Conservation (phyloP, 2,329 filamentous ascomycete species). For the Phialophora expanda region DNA sequence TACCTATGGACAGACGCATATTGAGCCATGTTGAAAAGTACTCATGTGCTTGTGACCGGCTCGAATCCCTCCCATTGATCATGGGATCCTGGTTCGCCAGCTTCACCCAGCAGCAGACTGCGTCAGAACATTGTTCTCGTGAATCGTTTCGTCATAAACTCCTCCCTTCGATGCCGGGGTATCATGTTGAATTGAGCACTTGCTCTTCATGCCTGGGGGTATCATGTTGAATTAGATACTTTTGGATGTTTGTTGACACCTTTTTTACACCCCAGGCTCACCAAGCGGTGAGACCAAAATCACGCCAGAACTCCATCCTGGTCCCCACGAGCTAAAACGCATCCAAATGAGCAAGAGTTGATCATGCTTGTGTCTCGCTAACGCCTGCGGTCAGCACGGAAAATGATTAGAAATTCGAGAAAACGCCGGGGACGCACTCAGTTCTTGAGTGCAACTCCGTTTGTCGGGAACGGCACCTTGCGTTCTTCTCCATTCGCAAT, state of each 20-base stretch:
- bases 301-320: neutral
- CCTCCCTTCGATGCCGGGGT: slow-evolving; percentile 3
- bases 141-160: slow-evolving; percentile 18
- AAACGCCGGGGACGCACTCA: slow-evolving; percentile 8
- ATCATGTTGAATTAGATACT: slow-evolving; percentile 37
- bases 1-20: slow-evolving; percentile 1
- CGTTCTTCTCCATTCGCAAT: slow-evolving; percentile 26
- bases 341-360: slow-evolving; percentile 11
- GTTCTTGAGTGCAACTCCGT: slow-evolving; percentile 16
- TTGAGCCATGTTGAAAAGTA: slow-evolving; percentile 9
- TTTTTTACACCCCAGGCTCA: neutral
- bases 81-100: neutral
- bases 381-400: neutral
- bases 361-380: slow-evolving; percentile 5
- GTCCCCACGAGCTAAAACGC: neutral
- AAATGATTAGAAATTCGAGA: neutral
- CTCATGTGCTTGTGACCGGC: neutral
- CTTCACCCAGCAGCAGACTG: neutral
- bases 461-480: slow-evolving; percentile 28
- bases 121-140: slow-evolving; percentile 13
- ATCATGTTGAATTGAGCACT: slow-evolving; percentile 9
- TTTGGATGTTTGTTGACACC: slow-evolving; percentile 9
- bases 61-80: neutral
- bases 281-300: neutral
- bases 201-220: slow-evolving; percentile 23